Evolutionary conservation across 192 early-diverging fungal species (phyloP), one percentile per base, ranked within the genome.

Genomic region (Physocladia obscura): DNA sequence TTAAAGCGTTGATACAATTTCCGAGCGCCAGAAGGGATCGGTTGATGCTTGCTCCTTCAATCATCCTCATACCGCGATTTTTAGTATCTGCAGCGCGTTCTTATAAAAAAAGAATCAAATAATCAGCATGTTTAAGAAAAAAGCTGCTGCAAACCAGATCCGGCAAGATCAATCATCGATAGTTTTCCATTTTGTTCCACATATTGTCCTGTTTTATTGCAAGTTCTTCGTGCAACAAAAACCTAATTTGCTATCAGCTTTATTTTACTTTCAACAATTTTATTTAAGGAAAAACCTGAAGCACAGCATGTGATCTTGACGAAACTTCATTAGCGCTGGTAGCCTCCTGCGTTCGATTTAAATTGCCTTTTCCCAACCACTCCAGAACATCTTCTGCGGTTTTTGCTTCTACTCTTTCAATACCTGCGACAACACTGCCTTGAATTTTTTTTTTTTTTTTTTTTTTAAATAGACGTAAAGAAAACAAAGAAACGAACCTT

Each of bases 11-110:
- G 69, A 92, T 90, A 70, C 89, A 90, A 78, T 92, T 90, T 36
- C 87, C 89, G 4, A 92, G 77, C 2, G 89, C 91, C 31, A 92
- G 69, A 2, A 92, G 79, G 6, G 87, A 89, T 21, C 88, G 75
- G 76, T 91, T 92, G 74, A 92, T 92, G 73, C 87, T 90, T 17
- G 88, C 89, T n/a, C 91, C 89, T 74, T 92, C 91, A 32, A 84
- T 84, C 79, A 89, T 81, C 2, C 90, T 76, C 47, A 81, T 76
- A n/a, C 89, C 88, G 30, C 77, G 76, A 75, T 87, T 88, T 31
- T 75, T 73, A 8, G 87, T 77, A 34, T 87, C 87, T 0, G 88
- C 82, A 6, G 85, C 88, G 26, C 89, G 78, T 71, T 92, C 90
- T 73, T 76, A 34, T 47, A 8, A n/a, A 40, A 52, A 2, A 2